Evolutionary conservation across 345 rosid species (phyloP), one percentile per base, ranked within the genome.

Genomic region (Syzygium aromaticum): DNA sequence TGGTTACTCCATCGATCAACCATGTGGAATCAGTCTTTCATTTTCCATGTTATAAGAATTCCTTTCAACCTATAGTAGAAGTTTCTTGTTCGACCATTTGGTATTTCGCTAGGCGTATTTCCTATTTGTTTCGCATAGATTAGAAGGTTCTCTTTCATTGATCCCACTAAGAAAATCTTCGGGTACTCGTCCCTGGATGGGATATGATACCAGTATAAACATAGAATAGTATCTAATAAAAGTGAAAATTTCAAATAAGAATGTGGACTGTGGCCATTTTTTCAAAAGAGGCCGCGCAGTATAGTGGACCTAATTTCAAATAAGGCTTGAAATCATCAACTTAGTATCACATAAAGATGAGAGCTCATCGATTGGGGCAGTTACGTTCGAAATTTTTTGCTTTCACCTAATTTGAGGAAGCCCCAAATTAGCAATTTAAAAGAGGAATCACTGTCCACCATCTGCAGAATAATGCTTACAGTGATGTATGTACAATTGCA

Each of bases 201-300:
- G 19, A 30, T 30, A 64, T 4, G 77, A 30, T 57, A 6, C 43
- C 12, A 0, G 23, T 7, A 1, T 16, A 8, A 1, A 30, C 78
- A 30, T 30, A 16, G 23, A 19, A 30, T 16, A 64, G 30, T 64
- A 30, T 30, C 6, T 4, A 30, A 64, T 64, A 30, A 28, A 28
- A 8, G 23, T 9, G 3, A 63, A 28, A 28, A n/a, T n/a, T 28
- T 61, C 15, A 59, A 11, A 25, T 59, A 25, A 13, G 64, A 1
- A 15, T 3, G 0, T 25, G 7, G 6, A 13, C 17, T 1, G 43
- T 28, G 21, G 12, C 1, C 4, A 9, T 38, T 0, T 30, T 64
- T 7, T 16, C 21, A 16, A 64, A 64, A 17, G 17, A 30, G 22
- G 56, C 22, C 8, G 22, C 22, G 6, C 2, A 2, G 22, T 7